Evolutionary conservation across 2,329 filamentous ascomycete species (phyloP).

Genomic region (Chaetomiaceae sp.): DNA sequence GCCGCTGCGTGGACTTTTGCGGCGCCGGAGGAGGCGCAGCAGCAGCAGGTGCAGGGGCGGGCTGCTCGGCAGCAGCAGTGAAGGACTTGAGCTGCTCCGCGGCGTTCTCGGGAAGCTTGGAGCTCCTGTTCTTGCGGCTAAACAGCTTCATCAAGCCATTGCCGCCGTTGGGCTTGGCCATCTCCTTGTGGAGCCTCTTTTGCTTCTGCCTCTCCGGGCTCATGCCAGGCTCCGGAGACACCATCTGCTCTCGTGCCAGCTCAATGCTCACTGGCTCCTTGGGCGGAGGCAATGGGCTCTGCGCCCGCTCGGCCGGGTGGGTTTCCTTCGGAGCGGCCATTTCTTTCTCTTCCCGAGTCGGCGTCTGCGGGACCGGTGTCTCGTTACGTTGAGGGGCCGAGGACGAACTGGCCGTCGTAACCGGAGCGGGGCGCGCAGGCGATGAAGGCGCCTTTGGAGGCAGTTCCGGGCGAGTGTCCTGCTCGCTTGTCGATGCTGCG

Average conservation of each 20-base stretch:
- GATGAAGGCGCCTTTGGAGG: slow-evolving; percentile 39
- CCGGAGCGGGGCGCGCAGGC: slow-evolving; percentile 25
- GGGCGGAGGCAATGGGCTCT: slow-evolving; percentile 38
- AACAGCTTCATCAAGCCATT: slow-evolving; percentile 63
- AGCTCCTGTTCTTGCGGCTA: slow-evolving; percentile 56
- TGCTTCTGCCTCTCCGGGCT: slow-evolving; percentile 47
- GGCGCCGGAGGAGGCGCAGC: slow-evolving; percentile 4
- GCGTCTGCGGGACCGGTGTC: slow-evolving; percentile 26
- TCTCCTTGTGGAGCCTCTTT: slow-evolving; percentile 54
- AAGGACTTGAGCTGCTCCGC: slow-evolving; percentile 48
- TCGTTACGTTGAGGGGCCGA: slow-evolving; percentile 12
- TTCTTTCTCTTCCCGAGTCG: slow-evolving; percentile 36
- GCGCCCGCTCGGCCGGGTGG: slow-evolving; percentile 35
- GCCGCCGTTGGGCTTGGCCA: slow-evolving; percentile 30
- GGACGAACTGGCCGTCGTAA: slow-evolving; percentile 25
- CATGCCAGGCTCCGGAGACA: slow-evolving; percentile 37
- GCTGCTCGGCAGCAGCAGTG: slow-evolving; percentile 39
- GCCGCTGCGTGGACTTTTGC: slow-evolving; percentile 23
- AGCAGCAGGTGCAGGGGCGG: slow-evolving; percentile 24
- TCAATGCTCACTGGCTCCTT: slow-evolving; percentile 36
- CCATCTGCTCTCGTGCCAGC: slow-evolving; percentile 35
- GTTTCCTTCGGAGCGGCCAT: slow-evolving; percentile 32
- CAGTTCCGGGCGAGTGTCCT: slow-evolving; percentile 37
- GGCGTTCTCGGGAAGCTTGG: slow-evolving; percentile 53
- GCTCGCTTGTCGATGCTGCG: slow-evolving; percentile 29